Conservation (phyloP, 176 grass and related monocot genomes). For the Oryza rufipogon region DNA sequence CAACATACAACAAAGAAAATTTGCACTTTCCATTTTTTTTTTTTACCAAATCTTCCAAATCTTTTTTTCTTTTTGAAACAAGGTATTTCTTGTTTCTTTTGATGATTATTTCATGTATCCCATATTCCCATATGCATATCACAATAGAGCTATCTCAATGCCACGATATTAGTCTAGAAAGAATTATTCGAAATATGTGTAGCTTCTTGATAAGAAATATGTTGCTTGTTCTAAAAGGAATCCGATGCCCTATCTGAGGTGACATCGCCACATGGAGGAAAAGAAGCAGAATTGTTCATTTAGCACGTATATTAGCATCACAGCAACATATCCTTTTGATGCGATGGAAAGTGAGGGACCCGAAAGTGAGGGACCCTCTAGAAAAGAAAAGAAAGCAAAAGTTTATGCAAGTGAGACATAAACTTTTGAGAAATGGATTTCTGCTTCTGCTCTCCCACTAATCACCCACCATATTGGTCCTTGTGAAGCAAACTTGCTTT, state of each 20-base stretch:
- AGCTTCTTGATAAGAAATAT: conserved; percentile 13
- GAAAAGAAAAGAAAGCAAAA: conserved; percentile 8
- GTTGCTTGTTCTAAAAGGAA: conserved; percentile 32
- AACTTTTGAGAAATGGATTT: conserved; percentile 38
- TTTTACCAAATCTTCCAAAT: not conserved
- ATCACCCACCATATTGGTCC: conserved; percentile 34
- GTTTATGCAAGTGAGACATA: conserved; percentile 35
- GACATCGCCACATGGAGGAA: conserved; percentile 17
- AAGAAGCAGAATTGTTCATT: conserved; percentile 28
- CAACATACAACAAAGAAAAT: not conserved
- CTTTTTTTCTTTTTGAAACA: not conserved
- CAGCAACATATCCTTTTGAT: conserved; percentile 18
- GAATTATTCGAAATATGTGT: not conserved
- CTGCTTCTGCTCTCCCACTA: conserved; percentile 35
- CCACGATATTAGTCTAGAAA: conserved; percentile 21
- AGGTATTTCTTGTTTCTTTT: not conserved
- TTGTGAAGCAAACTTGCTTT: conserved; percentile 26
- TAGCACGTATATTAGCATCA: conserved; percentile 36
- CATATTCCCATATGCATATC: not conserved
- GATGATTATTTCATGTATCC: not conserved
- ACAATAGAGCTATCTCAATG: not conserved
- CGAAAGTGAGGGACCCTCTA: conserved; percentile 31
- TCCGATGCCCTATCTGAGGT: conserved; percentile 33
- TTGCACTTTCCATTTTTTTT: not conserved
- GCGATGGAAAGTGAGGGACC: conserved; percentile 18